A percentile compares a stretch with the other conserved stretches of the same genome.
These are phyloP conservation scores for Euphorbia lathyris DNA, from an alignment of 345 rosid species.

Conservation along the genomic window DNA sequence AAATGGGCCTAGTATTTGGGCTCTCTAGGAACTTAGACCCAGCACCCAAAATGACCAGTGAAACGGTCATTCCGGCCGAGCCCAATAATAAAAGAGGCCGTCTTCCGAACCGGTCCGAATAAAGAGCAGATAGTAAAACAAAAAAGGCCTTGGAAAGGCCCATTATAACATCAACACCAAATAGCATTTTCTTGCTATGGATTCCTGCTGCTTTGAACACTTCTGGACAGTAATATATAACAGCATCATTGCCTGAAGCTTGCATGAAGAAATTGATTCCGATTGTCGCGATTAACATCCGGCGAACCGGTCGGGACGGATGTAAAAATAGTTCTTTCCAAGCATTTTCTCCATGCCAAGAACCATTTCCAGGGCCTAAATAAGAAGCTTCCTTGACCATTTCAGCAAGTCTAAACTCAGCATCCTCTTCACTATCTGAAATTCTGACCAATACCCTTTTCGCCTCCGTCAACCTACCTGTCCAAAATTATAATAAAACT, in stretches of 20 bases:
- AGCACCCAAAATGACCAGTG: constrained; percentile 42
- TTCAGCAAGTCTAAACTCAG: constrained; percentile 43
- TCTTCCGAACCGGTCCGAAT: constrained; percentile 54
- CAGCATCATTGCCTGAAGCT: constrained; percentile 72
- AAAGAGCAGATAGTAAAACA: constrained; percentile 50
- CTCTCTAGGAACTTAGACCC: constrained; percentile 41
- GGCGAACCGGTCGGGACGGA: constrained; percentile 48
- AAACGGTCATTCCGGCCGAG: constrained; percentile 48
- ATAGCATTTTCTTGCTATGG: constrained; percentile 38
- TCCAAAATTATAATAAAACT: too few relatives aligned
- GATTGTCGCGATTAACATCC: constrained; percentile 52
- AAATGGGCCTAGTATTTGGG: constrained; percentile 30
- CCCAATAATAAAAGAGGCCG: constrained; percentile 61
- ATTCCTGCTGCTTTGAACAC: constrained; percentile 60
- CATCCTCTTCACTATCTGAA: constrained; percentile 47
- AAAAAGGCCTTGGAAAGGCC: constrained; percentile 49
- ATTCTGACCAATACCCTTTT: constrained; percentile 33
- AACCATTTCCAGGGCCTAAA: not conserved
- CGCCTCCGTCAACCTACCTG: constrained; percentile 39
- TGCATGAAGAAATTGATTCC: constrained; percentile 72
- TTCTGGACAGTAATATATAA: constrained; percentile 56
- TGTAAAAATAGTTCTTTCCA: constrained; percentile 54
- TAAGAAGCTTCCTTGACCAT: constrained; percentile 38
- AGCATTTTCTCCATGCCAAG: constrained; percentile 42
- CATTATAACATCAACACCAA: constrained; percentile 52